Evolutionary conservation across 1,284 basidiomycete genomes (phyloP).

Genomic region (Trametes pubescens): DNA sequence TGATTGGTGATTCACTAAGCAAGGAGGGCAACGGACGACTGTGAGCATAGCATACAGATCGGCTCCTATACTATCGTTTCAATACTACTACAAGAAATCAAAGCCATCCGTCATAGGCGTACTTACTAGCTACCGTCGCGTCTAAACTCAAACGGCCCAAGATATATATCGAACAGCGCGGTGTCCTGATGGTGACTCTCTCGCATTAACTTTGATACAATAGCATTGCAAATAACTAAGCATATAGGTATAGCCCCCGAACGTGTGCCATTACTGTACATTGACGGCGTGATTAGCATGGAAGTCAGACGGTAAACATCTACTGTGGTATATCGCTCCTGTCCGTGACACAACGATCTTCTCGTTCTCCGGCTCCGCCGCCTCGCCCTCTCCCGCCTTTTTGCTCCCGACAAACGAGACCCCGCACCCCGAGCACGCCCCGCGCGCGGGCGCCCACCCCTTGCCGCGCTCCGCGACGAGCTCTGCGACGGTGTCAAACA

Average conservation of each 20-base stretch:
- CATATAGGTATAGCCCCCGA: conserved; percentile 11
- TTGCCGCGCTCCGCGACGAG: conserved; percentile 41
- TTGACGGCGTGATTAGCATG: conserved; percentile 36
- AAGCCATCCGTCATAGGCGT: too few relatives aligned
- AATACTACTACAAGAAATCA: too few relatives aligned
- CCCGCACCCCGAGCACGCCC: conserved; percentile 37
- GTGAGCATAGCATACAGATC: too few relatives aligned
- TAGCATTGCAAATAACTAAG: conserved; percentile 22
- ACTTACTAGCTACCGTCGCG: too few relatives aligned
- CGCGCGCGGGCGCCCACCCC: conserved; percentile 42
- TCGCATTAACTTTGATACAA: background rate
- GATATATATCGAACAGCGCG: too few relatives aligned
- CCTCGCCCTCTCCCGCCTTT: conserved; percentile 29
- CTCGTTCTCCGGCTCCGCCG: conserved; percentile 30
- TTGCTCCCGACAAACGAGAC: conserved; percentile 33
- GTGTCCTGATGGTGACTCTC: too few relatives aligned
- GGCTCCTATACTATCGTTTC: too few relatives aligned
- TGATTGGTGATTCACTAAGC: too few relatives aligned
- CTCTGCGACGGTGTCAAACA: conserved; percentile 77
- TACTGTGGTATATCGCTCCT: conserved; percentile 65
- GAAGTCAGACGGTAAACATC: conserved; percentile 50
- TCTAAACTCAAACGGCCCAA: too few relatives aligned
- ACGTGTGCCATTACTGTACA: conserved; percentile 42
- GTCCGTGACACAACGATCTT: conserved; percentile 65
- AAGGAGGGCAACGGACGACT: too few relatives aligned